A percentile compares a stretch with the other conserved stretches of the same genome.
Conservation (phyloP, 257 asterid species). For the Capsicum chinense region DNA sequence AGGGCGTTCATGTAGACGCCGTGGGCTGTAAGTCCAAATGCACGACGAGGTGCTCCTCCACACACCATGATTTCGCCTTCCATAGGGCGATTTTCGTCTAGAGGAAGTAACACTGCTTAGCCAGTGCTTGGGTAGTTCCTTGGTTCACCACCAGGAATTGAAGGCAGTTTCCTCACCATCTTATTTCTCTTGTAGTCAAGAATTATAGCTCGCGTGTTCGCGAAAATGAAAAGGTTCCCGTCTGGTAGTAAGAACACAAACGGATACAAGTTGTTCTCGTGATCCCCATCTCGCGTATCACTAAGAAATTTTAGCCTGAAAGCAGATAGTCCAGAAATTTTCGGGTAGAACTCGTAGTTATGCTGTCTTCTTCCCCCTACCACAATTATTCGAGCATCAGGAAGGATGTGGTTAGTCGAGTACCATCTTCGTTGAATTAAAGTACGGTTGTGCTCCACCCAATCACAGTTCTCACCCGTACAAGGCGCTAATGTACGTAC, state of each 20-base stretch:
- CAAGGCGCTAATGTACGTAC: slow-evolving; percentile 47
- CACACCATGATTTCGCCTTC: slow-evolving; percentile 64
- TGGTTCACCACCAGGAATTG: slow-evolving; percentile 52
- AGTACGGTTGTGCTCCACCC: slow-evolving; percentile 46
- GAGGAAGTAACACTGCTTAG: slow-evolving; percentile 65
- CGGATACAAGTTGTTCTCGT: slow-evolving; percentile 73
- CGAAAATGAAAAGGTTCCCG: slow-evolving; percentile 65
- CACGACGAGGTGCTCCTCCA: slow-evolving; percentile 58
- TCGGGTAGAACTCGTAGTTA: slow-evolving; percentile 62
- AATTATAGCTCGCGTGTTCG: slow-evolving; percentile 55
- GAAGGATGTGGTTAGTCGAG: slow-evolving; percentile 63
- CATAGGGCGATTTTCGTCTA: slow-evolving; percentile 44
- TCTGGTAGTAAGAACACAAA: slow-evolving; percentile 68
- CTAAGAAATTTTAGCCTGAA: slow-evolving; percentile 49
- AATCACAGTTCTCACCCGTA: slow-evolving; percentile 44
- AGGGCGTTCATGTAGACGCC: slow-evolving; percentile 49
- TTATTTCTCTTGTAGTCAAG: slow-evolving; percentile 47
- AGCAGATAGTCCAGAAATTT: background rate
- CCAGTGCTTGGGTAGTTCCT: slow-evolving; percentile 81
- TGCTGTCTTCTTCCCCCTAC: slow-evolving; percentile 68
- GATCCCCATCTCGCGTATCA: slow-evolving; percentile 49
- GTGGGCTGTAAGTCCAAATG: slow-evolving; percentile 35
- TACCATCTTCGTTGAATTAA: slow-evolving; percentile 65
- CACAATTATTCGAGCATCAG: slow-evolving; percentile 61
- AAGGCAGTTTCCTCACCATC: slow-evolving; percentile 51